Evolutionary conservation across 1,139 yeast species (phyloP), one percentile per base, ranked within the genome.

Genomic region (Diutina ranongensis): DNA sequence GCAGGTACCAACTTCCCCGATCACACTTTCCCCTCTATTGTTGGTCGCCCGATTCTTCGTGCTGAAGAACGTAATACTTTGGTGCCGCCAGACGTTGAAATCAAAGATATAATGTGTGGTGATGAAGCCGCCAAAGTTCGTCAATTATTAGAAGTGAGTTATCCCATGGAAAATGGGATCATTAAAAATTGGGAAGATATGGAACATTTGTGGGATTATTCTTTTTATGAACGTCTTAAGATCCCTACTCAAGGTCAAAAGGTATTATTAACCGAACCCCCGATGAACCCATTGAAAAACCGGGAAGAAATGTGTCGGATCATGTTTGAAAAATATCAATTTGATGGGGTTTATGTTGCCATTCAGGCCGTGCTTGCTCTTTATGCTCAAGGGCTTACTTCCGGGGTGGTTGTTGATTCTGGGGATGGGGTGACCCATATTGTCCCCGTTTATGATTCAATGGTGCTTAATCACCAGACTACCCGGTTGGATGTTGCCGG

Each of bases 91-190:
- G 78, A 80, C 60, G 68, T 83, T 28, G 87, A 82, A 58, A 77
- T 79, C 54, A 85, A 83, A 60, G 98, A 92, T 61, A 86, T 94
- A 56, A 92, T 92, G 98, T 89, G 97, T 58, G 99, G 99, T 52
- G 83, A 82, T 51, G 97, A 92, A 58, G 98, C 98, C 45, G 79
- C 88, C 53, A 84, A 85, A 35, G 95, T 86, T 33, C 78, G 98
- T 57, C 82, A 95, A 2, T 78, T 89, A 55, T 74, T 92, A 50
- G 96, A 92, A 64, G 80, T 92, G 49, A 81, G 92, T 31, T 92
- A 92, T 57, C 99, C 99, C 20, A 89, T 92, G 98, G 98, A 92
- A 63, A 92, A 92, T 60, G 99, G 99, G 57, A 87, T 94, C 57
- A 89, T 92, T 62, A 83, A 83, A 61, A 88, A 92, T 62, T 92